phyloP scores from a whole-genome alignment of 192 early-diverging fungal species.

The Funneliformis mosseae region DNA sequence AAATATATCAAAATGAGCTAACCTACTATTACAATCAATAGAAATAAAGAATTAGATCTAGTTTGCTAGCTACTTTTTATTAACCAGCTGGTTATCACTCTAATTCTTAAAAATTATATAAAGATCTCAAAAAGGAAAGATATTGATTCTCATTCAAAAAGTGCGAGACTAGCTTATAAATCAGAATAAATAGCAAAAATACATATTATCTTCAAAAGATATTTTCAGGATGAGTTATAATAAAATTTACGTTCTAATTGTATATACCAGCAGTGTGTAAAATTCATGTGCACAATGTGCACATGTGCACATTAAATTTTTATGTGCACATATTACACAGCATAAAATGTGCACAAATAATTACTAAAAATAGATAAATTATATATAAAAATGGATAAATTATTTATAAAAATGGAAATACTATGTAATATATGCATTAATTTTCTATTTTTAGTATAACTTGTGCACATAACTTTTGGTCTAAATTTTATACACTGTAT shows the following conservation, averaged over 20 bases:
- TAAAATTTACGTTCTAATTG: conserved; percentile 14
- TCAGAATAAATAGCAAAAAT: conserved; percentile 10
- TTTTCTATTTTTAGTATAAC: no score
- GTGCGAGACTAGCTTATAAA: neutral
- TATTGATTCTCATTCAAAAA: neutral
- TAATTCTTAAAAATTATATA: neutral
- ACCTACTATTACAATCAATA: conserved; percentile 17
- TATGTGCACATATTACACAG: no score
- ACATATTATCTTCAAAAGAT: conserved; percentile 1
- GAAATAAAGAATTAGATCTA: neutral
- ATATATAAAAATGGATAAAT: no score
- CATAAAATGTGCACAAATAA: no score
- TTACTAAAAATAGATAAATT: no score
- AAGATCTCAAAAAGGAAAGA: neutral
- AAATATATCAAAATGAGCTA: conserved; percentile 18
- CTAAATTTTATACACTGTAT: no score
- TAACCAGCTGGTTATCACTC: neutral
- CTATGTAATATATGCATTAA: no score
- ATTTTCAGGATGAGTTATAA: neutral
- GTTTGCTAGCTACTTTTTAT: neutral
- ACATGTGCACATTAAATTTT: no score
- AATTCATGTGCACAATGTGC: no score
- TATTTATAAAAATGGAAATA: no score
- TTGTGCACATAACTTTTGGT: no score
- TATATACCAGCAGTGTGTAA: no score